phyloP scores from a whole-genome alignment of 306 rosid genomes.

The Chamaecrista fasciculata region DNA sequence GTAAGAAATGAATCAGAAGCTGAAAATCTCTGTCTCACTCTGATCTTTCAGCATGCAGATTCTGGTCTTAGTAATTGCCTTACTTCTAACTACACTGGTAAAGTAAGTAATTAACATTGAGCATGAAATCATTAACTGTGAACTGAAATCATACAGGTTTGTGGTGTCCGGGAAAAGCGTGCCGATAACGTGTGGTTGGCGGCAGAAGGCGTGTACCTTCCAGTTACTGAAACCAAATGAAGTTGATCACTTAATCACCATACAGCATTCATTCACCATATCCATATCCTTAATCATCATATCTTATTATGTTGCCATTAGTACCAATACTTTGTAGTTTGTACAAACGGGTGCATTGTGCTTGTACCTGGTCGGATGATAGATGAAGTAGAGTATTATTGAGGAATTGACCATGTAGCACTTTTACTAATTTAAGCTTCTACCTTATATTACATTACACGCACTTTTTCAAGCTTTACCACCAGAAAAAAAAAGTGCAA shows the following conservation, averaged over 20 bases:
- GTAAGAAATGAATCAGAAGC: constrained; percentile 45
- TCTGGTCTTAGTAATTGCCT: not conserved
- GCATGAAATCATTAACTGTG: constrained; percentile 10
- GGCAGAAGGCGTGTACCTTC: constrained; percentile 95
- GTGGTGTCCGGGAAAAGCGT: constrained; percentile 83
- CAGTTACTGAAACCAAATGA: constrained; percentile 67
- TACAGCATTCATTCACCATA: not conserved
- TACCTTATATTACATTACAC: too few relatives aligned
- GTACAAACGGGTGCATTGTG: constrained; percentile 35
- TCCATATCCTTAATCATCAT: too few relatives aligned
- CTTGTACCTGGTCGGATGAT: constrained; percentile 28
- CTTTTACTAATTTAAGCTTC: constrained; percentile 24
- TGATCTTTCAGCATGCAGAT: too few relatives aligned
- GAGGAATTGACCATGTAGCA: constrained; percentile 2
- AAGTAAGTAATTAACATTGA: not conserved
- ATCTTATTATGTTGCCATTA: not conserved
- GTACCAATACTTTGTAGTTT: constrained; percentile 25
- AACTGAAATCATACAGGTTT: constrained; percentile 54
- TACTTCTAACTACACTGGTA: too few relatives aligned
- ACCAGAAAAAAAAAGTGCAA: too few relatives aligned
- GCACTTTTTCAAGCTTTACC: too few relatives aligned
- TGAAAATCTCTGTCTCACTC: not conserved
- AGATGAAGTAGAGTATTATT: constrained; percentile 34
- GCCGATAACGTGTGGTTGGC: constrained; percentile 94
- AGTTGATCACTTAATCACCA: not conserved